Evolutionary conservation across 1,284 basidiomycete species (phyloP).

Genomic region (Salmacisia buchloeana): DNA sequence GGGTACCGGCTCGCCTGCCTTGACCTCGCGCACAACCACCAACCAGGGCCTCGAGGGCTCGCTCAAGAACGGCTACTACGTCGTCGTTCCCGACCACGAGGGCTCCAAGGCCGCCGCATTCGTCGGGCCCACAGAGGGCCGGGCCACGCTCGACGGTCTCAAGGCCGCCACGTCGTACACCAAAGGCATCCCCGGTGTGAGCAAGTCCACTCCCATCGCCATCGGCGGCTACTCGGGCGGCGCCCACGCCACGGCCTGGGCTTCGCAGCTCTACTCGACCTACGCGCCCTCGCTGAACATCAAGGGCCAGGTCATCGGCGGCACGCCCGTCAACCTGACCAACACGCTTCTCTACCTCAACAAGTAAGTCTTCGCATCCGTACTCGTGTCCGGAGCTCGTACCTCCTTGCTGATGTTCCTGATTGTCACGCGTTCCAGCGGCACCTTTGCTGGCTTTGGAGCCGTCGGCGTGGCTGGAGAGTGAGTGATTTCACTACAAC

Average conservation of each 20-base stretch:
- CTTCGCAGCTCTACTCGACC: constrained; percentile 20
- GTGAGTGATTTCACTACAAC: neutral
- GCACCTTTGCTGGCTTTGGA: constrained; percentile 33
- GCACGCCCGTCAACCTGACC: constrained; percentile 30
- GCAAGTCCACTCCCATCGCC: constrained; percentile 21
- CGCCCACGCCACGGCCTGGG: constrained; percentile 42
- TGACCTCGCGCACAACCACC: neutral
- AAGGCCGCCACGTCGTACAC: constrained; percentile 18
- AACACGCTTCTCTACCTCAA: constrained; percentile 28
- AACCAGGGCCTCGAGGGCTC: constrained; percentile 1
- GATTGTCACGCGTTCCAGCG: no score
- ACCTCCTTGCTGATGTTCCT: no score
- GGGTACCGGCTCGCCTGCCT: neutral
- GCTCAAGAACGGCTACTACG: neutral
- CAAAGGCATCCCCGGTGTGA: constrained; percentile 6
- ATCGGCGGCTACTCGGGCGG: constrained; percentile 46
- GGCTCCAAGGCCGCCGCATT: constrained; percentile 33
- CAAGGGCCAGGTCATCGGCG: constrained; percentile 35
- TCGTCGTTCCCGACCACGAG: constrained; percentile 41
- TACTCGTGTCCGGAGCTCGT: no score
- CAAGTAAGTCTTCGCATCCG: no score
- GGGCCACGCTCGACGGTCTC: constrained; percentile 36
- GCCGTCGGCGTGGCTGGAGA: constrained; percentile 28
- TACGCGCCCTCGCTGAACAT: constrained; percentile 42
- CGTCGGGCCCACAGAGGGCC: constrained; percentile 32